Base-by-base conservation (phyloP, 768 basidiomycete species). In the Russula ochroleuca region DNA sequence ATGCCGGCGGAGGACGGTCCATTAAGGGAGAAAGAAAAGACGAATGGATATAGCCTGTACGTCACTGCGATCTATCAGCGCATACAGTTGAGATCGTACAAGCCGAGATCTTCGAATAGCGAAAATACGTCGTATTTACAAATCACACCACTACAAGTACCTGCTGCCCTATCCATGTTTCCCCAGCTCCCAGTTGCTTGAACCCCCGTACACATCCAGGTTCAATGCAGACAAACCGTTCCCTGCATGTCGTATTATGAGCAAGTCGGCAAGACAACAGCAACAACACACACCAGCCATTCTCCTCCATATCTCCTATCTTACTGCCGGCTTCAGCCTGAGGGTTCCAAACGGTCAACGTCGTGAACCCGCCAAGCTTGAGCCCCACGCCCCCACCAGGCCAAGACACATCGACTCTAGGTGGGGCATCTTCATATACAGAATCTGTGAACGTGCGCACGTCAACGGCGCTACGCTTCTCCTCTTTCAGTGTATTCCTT, bases 301-400 rank as follows among this genome's bases (percentile, higher is more conserved):
- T 81, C 7, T 82, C 80, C 71, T 98, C 92, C 92, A 99, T 93
- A 72, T 99, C 96, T 14, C 74, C 84, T 10, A 98, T 88, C 70
- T 83, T 87, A 25, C 78, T 76, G 0, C 93, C 93, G 14, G 74
- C 78, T 63, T 81, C 83, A 37, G 77, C 79, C 69, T 85, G 85
- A 8, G 97, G 96, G 77, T 99, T 98, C 96, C 97, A 98, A 45
- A 96, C 77, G n/a, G 94, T 93, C 8, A 94, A 83, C 63, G 93
- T 87, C 70, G 86, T 87, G 66, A 92, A 76, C 48, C 82, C 80
- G n/a, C 62, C 72, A 19, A 80, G 78, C 63, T 73, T 78, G 50
- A 92, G 76, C 48, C 77, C 75, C 25, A 92, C 62, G 0, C 81
- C 80, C 6, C 84, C 85, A 2, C 73, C 79, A 6, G 80, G 77